Conservation (phyloP, 2,329 filamentous ascomycete species). For the Metarhizium robertsii region DNA sequence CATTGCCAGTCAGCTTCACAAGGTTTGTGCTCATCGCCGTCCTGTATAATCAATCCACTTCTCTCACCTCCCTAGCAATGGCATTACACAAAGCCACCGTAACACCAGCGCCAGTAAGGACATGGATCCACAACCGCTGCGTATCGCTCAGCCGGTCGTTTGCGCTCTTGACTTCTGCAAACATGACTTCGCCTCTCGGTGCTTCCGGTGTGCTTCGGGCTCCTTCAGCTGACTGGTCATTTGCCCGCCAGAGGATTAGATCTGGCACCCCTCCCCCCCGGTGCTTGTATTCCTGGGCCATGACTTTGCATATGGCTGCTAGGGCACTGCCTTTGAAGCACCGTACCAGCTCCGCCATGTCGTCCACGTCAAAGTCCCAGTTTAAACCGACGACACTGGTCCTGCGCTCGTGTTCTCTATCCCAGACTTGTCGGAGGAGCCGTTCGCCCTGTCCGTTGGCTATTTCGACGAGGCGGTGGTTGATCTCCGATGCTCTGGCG, state of each 20-base stretch:
- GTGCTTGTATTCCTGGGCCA: slow-evolving; percentile 89
- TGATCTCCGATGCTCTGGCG: slow-evolving; percentile 79
- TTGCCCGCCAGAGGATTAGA: slow-evolving; percentile 71
- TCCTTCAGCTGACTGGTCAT: neutral
- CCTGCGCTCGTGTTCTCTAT: slow-evolving; percentile 54
- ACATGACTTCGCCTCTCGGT: slow-evolving; percentile 56
- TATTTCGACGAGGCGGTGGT: slow-evolving; percentile 76
- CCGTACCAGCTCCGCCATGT: slow-evolving; percentile 67
- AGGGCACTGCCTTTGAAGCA: slow-evolving; percentile 77
- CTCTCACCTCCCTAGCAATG: slow-evolving; percentile 41
- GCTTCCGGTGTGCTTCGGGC: slow-evolving; percentile 15
- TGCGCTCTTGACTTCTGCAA: slow-evolving; percentile 70
- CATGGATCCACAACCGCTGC: slow-evolving; percentile 93
- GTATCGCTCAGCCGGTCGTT: slow-evolving; percentile 95
- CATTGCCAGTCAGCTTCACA: neutral
- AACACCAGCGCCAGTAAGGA: slow-evolving; percentile 75
- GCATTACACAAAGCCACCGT: slow-evolving; percentile 72
- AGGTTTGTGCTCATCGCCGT: neutral
- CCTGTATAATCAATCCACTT: slow-evolving; percentile 21
- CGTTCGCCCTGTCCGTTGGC: slow-evolving; percentile 66
- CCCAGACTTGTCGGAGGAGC: slow-evolving; percentile 61
- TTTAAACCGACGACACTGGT: slow-evolving; percentile 88
- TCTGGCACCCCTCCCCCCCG: slow-evolving; percentile 85
- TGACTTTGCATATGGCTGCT: slow-evolving; percentile 79
- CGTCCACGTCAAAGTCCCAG: slow-evolving; percentile 75